phyloP scores from a whole-genome alignment of 306 rosid species.

The Ammopiptanthus mongolicus region DNA sequence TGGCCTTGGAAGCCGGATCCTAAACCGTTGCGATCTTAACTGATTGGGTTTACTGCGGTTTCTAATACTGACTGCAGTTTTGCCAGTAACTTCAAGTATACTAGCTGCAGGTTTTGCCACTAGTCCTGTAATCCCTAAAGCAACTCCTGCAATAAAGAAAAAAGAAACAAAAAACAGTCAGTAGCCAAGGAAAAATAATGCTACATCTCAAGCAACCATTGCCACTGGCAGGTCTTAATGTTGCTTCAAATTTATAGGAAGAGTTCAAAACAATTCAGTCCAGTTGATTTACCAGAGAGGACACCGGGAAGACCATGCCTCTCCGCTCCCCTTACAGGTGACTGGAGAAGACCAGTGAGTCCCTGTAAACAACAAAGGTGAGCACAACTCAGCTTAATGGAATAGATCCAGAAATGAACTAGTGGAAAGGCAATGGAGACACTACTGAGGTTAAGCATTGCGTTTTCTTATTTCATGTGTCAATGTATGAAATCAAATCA shows the following conservation, averaged over 20 bases:
- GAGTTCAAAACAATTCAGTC: conserved; percentile 9
- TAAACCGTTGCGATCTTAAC: conserved; percentile 45
- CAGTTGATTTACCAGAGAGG: conserved; percentile 57
- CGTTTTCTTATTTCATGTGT: background rate
- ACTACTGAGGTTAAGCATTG: background rate
- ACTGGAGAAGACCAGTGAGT: conserved; percentile 96
- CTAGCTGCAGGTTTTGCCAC: conserved; percentile 96
- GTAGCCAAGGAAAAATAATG: background rate
- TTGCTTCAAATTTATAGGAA: background rate
- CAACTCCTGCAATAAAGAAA: conserved; percentile 60
- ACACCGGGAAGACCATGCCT: conserved; percentile 99
- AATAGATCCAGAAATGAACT: background rate
- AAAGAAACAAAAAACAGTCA: conserved; percentile 12
- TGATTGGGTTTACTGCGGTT: conserved; percentile 79
- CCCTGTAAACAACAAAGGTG: conserved; percentile 52
- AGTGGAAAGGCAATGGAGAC: background rate
- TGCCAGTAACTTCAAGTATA: conserved; percentile 92
- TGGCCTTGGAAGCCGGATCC: conserved; percentile 79
- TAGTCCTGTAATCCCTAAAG: conserved; percentile 85
- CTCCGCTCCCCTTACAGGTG: conserved; percentile 90
- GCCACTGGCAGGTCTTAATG: background rate
- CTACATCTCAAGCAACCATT: background rate
- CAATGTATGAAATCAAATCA: background rate
- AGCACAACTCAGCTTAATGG: background rate
- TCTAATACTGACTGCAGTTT: conserved; percentile 88